A percentile compares a stretch with the other conserved stretches of the same genome.
phyloP scores from a whole-genome alignment of 768 basidiomycete genomes.

The Mycena sanguinolenta region DNA sequence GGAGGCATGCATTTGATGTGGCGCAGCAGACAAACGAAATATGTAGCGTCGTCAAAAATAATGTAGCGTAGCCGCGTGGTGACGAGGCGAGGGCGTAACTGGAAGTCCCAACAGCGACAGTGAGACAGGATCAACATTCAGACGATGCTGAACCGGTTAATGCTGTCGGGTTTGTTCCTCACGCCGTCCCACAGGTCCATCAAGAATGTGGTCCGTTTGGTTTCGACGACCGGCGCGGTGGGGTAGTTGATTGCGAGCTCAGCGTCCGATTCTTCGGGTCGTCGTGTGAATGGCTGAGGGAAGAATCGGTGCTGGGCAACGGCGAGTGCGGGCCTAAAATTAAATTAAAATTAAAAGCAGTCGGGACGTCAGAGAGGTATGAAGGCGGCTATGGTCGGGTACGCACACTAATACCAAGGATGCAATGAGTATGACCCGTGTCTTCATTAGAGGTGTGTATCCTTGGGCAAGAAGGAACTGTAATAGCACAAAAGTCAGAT shows the following conservation, averaged over 20 bases:
- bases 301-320: constrained; percentile 68
- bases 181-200: constrained; percentile 44
- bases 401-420: constrained; percentile 72
- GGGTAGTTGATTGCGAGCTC: constrained; percentile 40
- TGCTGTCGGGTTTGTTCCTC: constrained; percentile 29
- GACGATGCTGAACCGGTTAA: constrained; percentile 48
- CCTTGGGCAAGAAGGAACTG: constrained; percentile 51
- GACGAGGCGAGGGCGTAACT: background rate
- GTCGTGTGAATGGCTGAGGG: constrained; percentile 61
- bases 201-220: constrained; percentile 41
- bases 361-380: background rate
- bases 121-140: constrained; percentile 17
- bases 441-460: constrained; percentile 65
- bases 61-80: background rate
- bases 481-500: constrained; percentile 17
- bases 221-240: constrained; percentile 7
- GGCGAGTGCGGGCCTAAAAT: constrained; percentile 62
- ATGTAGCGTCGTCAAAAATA: background rate
- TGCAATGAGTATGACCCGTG: constrained; percentile 63
- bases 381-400: background rate
- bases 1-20: background rate
- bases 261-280: constrained; percentile 38
- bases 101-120: background rate
- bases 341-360: constrained; percentile 14
- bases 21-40: background rate